Percentiles rank a stretch among this genome's conserved stretches.
These are phyloP conservation scores for Aspergillus conjunctus DNA, from an alignment of 495 filamentous ascomycete genomes.

Conservation along the genomic window DNA sequence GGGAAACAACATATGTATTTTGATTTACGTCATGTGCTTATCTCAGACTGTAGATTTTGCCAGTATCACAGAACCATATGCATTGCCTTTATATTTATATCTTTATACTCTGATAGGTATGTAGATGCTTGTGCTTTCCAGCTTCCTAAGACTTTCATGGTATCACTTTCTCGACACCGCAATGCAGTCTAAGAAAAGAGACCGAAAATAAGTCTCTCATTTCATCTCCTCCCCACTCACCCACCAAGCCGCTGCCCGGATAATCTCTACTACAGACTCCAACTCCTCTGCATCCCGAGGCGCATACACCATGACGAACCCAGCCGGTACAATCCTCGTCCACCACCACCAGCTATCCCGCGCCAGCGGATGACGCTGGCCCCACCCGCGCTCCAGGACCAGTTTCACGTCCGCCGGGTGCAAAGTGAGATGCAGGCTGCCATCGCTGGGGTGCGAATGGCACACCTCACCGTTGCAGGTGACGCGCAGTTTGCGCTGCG, in stretches of 20 bases:
- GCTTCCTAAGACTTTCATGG: neutral
- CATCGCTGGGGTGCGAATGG: conserved; percentile 72
- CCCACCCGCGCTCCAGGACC: conserved; percentile 77
- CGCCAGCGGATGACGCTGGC: conserved; percentile 76
- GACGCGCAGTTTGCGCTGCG: conserved; percentile 15
- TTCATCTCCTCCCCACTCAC: conserved; percentile 47
- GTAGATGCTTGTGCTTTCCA: neutral
- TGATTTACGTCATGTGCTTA: conserved; percentile 1
- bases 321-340: conserved; percentile 60
- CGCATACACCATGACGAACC: conserved; percentile 84
- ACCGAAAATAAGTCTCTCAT: conserved; percentile 10
- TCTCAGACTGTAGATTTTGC: conserved; percentile 3
- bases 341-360: conserved; percentile 54
- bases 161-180: too few species aligned
- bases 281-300: conserved; percentile 68
- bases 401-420: conserved; percentile 75
- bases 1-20: conserved; percentile 2
- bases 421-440: conserved; percentile 74
- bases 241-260: conserved; percentile 72
- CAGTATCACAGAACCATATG: neutral
- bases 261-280: conserved; percentile 63
- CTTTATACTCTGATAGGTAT: neutral
- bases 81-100: neutral
- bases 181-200: neutral
- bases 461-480: conserved; percentile 71